These are phyloP conservation scores for Verticillium nubilum DNA, from an alignment of 2,329 filamentous ascomycete species.

Conservation along the genomic window DNA sequence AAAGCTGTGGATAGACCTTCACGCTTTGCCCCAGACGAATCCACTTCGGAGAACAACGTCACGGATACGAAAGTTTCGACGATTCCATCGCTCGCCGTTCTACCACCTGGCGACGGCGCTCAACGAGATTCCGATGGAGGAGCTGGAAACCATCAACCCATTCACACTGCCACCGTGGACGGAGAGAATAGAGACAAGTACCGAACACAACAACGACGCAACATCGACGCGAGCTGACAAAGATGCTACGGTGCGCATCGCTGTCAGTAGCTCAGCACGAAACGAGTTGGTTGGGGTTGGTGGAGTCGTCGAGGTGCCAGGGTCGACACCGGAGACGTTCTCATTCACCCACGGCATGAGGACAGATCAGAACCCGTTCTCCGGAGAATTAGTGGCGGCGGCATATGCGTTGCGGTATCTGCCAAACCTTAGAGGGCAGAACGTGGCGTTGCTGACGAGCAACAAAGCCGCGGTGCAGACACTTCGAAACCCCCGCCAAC, in stretches of 20 bases:
- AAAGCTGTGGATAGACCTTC: constrained; percentile 5
- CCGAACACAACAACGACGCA: not conserved
- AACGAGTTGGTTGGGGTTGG: constrained; percentile 14
- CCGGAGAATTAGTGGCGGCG: constrained; percentile 11
- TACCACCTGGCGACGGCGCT: not conserved
- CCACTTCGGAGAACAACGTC: constrained; percentile 2
- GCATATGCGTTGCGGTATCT: constrained; percentile 10
- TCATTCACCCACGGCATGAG: constrained; percentile 13
- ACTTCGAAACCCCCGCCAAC: constrained; percentile 11
- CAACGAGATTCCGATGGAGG: constrained; percentile 13
- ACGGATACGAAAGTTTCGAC: not conserved
- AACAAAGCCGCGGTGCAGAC: constrained; percentile 13
- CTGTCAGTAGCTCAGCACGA: constrained; percentile 13
- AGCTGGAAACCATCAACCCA: constrained; percentile 9
- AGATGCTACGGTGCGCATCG: constrained; percentile 1
- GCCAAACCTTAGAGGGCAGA: constrained; percentile 4
- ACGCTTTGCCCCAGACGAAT: constrained; percentile 5
- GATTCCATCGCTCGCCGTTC: not conserved
- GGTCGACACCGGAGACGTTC: constrained; percentile 8
- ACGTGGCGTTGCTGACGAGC: constrained; percentile 8
- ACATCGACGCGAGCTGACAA: not conserved
- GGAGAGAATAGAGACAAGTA: constrained; percentile 5
- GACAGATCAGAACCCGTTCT: constrained; percentile 14
- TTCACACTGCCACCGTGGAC: constrained; percentile 7
- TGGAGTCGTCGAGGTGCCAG: constrained; percentile 5